These are phyloP conservation scores for Kandelia obovata DNA, from an alignment of 345 rosid species.

Conservation along the genomic window DNA sequence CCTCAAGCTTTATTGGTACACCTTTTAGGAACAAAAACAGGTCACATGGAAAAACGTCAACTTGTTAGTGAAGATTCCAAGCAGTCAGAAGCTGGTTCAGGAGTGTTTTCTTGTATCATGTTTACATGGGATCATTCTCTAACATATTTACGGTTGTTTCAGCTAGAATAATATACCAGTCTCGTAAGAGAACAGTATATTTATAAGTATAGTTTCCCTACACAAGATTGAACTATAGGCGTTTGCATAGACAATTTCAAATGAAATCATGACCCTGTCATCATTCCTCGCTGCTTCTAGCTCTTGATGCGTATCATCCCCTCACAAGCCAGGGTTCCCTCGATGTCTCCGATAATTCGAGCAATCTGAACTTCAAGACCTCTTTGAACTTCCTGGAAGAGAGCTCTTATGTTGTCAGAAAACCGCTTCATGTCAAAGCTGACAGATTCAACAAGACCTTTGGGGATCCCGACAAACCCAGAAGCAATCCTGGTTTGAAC, in stretches of 20 bases:
- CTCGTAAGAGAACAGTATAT: no score
- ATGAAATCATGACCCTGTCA: background rate
- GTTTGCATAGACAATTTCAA: background rate
- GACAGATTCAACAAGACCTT: slow-evolving; percentile 41
- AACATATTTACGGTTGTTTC: no score
- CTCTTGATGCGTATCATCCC: slow-evolving; percentile 64
- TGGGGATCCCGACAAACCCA: slow-evolving; percentile 46
- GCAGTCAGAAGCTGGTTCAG: no score
- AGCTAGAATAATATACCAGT: no score
- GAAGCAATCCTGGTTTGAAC: slow-evolving; percentile 62
- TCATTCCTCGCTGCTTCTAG: slow-evolving; percentile 10
- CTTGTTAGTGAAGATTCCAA: no score
- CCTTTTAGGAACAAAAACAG: no score
- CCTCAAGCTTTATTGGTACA: no score
- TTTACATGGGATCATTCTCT: no score
- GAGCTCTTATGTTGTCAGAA: slow-evolving; percentile 51
- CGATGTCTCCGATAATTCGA: slow-evolving; percentile 80
- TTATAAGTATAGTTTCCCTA: no score
- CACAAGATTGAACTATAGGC: background rate
- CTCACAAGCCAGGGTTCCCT: slow-evolving; percentile 80
- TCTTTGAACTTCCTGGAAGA: slow-evolving; percentile 82
- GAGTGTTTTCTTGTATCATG: no score
- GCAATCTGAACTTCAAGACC: slow-evolving; percentile 90
- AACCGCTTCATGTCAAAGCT: slow-evolving; percentile 64
- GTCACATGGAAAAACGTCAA: no score